A percentile compares a stretch with the other conserved stretches of the same genome.
These are phyloP conservation scores for Colletotrichum liaoningense DNA, from an alignment of 2,329 filamentous ascomycete genomes.

Conservation along the genomic window DNA sequence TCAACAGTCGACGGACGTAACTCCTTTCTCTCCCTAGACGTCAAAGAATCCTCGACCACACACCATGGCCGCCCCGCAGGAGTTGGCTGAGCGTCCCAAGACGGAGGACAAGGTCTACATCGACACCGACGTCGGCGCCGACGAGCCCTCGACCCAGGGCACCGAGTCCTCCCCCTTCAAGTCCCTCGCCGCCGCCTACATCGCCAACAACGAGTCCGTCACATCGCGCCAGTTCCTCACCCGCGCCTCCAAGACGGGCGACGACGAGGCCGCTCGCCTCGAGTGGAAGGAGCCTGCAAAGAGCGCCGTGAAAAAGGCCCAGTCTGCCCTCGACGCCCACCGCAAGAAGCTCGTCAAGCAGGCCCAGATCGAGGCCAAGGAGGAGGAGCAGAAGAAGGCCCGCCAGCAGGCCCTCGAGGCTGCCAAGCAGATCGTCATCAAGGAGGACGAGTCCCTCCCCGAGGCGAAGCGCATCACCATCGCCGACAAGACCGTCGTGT, in stretches of 20 bases:
- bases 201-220: constrained; percentile 71
- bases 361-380: constrained; percentile 76
- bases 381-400: constrained; percentile 74
- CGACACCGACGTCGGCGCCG: constrained; percentile 82
- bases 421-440: constrained; percentile 78
- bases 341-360: constrained; percentile 89
- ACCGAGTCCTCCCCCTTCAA: constrained; percentile 83
- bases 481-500: constrained; percentile 73
- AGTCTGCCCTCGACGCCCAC: constrained; percentile 77
- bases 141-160: constrained; percentile 75
- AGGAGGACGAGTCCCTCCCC: constrained; percentile 78
- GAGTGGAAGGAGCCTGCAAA: constrained; percentile 87
- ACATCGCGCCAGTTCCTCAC: constrained; percentile 71
- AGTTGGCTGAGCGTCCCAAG: constrained; percentile 63
- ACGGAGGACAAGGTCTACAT: constrained; percentile 72
- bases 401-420: constrained; percentile 75
- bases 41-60: constrained; percentile 20
- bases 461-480: constrained; percentile 81
- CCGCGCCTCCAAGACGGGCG: constrained; percentile 75
- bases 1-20: constrained; percentile 22
- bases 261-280: constrained; percentile 71
- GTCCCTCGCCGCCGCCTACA: constrained; percentile 80
- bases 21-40: background rate
- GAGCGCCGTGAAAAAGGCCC: constrained; percentile 86
- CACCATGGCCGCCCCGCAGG: constrained; percentile 57